Evolutionary conservation across 805 yeast genomes (phyloP).

Genomic region (Ogataea methanolica): DNA sequence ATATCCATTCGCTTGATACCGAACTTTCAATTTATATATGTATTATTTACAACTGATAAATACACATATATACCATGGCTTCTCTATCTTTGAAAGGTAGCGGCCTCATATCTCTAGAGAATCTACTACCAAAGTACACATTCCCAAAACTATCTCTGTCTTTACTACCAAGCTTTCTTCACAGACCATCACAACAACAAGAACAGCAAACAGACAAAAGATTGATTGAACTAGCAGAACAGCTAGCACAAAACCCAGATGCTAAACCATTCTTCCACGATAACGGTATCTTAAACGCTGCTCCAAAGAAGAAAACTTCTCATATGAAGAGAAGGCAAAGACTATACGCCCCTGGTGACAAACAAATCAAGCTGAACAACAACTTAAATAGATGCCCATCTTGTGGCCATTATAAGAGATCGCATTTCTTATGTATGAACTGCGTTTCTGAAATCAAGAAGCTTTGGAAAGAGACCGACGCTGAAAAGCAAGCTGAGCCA

Average conservation of each 20-base stretch:
- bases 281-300: slow-evolving; percentile 79
- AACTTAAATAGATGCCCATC: slow-evolving; percentile 90
- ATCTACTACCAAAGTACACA: slow-evolving; percentile 6
- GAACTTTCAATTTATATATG: too few relatives aligned
- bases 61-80: slow-evolving; percentile 1
- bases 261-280: slow-evolving; percentile 44
- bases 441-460: slow-evolving; percentile 80
- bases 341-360: slow-evolving; percentile 76
- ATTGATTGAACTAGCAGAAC: slow-evolving; percentile 35
- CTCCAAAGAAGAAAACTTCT: slow-evolving; percentile 90
- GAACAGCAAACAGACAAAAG: slow-evolving; percentile 10
- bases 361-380: slow-evolving; percentile 70
- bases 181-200: slow-evolving; percentile 8
- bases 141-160: slow-evolving; percentile 11
- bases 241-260: slow-evolving; percentile 31
- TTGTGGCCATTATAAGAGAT: slow-evolving; percentile 88
- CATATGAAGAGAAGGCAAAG: slow-evolving; percentile 81
- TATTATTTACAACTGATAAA: too few relatives aligned
- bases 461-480: slow-evolving; percentile 50
- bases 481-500: slow-evolving; percentile 24
- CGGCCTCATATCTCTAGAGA: slow-evolving; percentile 11
- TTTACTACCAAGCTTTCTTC: slow-evolving; percentile 8
- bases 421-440: slow-evolving; percentile 88
- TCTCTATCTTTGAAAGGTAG: slow-evolving; percentile 4
- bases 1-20: too few relatives aligned